A percentile compares a stretch with the other conserved stretches of the same genome.
phyloP scores from a whole-genome alignment of 768 basidiomycete genomes.

The Trametes cubensis region DNA sequence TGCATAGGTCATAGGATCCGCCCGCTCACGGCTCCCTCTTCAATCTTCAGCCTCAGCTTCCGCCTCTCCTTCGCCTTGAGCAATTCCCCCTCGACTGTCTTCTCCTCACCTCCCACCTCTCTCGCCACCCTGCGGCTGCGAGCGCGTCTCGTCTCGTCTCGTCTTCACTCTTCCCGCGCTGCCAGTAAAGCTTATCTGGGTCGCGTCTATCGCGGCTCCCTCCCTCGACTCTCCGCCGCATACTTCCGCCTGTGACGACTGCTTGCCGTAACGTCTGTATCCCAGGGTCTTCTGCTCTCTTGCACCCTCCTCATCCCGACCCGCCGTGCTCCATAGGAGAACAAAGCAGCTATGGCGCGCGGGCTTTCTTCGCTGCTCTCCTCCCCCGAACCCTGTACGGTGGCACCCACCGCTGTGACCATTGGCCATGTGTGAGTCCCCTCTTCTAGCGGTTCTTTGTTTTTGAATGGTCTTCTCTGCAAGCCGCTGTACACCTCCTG shows the following conservation, averaged over 20 bases:
- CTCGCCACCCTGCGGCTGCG: background rate
- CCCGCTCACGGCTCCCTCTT: constrained; percentile 10
- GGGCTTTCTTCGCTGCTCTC: constrained; percentile 29
- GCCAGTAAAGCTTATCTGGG: too few relatives aligned
- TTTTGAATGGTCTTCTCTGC: background rate
- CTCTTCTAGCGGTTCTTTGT: constrained; percentile 5
- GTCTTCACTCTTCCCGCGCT: too few relatives aligned
- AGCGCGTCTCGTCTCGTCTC: too few relatives aligned
- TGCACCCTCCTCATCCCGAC: background rate
- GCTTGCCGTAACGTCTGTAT: background rate
- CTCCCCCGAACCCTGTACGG: constrained; percentile 27
- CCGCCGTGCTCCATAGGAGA: background rate
- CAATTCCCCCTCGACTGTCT: background rate
- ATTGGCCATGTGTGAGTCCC: constrained; percentile 63
- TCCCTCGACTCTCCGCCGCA: background rate
- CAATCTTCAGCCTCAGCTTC: background rate
- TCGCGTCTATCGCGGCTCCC: too few relatives aligned
- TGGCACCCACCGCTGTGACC: constrained; percentile 38
- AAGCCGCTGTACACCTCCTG: background rate
- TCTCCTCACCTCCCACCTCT: background rate
- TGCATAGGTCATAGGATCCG: constrained; percentile 21
- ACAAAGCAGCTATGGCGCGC: constrained; percentile 27
- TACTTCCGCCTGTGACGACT: background rate
- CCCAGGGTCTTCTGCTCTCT: background rate
- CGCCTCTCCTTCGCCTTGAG: background rate